Evolutionary conservation across 2,329 filamentous ascomycete species (phyloP), one percentile per base, ranked within the genome.

Genomic region (Onygenales sp.): DNA sequence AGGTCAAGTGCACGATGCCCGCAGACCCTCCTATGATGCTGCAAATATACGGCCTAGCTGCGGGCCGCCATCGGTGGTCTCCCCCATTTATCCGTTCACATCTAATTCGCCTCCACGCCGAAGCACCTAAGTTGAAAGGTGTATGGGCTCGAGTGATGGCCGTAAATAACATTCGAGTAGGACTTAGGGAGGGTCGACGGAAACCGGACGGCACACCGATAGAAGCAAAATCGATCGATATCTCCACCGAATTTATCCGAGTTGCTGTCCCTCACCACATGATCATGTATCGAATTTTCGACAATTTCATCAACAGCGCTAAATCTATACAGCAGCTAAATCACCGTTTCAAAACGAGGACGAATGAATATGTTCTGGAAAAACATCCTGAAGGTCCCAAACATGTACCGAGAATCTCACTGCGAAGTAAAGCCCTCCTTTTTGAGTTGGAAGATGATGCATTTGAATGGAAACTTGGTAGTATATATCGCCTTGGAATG

Each of bases 381-480:
- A 96, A 95, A 69, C 79, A 80, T 8, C 89, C 93, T 0, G 89
- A 95, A 68, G 85, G 80, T 0, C 89, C 94, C 0, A 97, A 94
- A 67, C 76, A 82, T 45, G 84, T 98, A 0, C 93, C 93, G 1
- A 92, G 88, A 64, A 76, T 98, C 21, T 92, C 90, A 0, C 60
- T 98, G 8, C 83, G 90, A 50, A 86, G 86, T 52, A 87, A 87
- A 61, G 87, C 87, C 4, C 77, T 98, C 27, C 73, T 95, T 2
- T 92, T 98, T 55, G 92, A 97, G 64, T 77, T 98, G 37, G 93
- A 98, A 70, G 93, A 98, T 66, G 92, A 93, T 49, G 86, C 88
- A 0, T 98, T 98, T 63, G 93, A 98, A 67, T 98, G 91, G 88
- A 97, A 96, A 66, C 76, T 98, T 8, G 89, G 91, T 13, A 84